Evolutionary conservation across 805 yeast species (phyloP).

Genomic region (Suhomyces tanzawaensis): DNA sequence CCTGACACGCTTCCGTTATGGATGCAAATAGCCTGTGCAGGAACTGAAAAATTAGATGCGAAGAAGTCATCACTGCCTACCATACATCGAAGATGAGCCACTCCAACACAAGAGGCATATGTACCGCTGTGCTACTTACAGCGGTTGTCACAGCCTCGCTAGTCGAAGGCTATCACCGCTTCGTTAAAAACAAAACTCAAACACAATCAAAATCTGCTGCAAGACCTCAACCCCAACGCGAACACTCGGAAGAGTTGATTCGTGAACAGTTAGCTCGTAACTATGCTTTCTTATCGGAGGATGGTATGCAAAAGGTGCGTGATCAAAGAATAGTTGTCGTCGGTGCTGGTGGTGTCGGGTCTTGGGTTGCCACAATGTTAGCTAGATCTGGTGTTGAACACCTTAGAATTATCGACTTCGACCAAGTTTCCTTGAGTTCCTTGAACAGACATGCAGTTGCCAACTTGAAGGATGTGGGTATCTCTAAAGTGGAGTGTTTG

Average conservation of each 20-base stretch:
- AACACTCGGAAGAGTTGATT: constrained; percentile 62
- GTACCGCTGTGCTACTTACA: constrained; percentile 23
- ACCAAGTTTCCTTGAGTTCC: constrained; percentile 90
- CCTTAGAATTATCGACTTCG: constrained; percentile 85
- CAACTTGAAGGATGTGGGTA: constrained; percentile 86
- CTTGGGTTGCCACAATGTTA: constrained; percentile 91
- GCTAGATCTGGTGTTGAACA: constrained; percentile 86
- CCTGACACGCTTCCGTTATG: too few relatives aligned
- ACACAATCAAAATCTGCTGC: constrained; percentile 1
- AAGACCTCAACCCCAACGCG: constrained; percentile 8
- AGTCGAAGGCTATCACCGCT: constrained; percentile 36
- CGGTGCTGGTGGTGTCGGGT: constrained; percentile 99
- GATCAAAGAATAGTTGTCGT: constrained; percentile 69
- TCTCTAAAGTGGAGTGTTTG: constrained; percentile 81
- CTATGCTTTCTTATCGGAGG: constrained; percentile 85
- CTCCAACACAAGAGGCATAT: too few relatives aligned
- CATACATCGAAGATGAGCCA: too few relatives aligned
- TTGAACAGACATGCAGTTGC: constrained; percentile 95
- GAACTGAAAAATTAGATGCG: too few relatives aligned
- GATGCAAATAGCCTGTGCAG: too few relatives aligned
- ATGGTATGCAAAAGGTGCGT: constrained; percentile 75
- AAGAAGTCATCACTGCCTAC: not conserved
- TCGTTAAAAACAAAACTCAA: constrained; percentile 4
- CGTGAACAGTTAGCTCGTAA: constrained; percentile 92
- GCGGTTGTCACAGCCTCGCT: constrained; percentile 33